phyloP scores from a whole-genome alignment of 106 monocot species.

The Acorus gramineus region DNA sequence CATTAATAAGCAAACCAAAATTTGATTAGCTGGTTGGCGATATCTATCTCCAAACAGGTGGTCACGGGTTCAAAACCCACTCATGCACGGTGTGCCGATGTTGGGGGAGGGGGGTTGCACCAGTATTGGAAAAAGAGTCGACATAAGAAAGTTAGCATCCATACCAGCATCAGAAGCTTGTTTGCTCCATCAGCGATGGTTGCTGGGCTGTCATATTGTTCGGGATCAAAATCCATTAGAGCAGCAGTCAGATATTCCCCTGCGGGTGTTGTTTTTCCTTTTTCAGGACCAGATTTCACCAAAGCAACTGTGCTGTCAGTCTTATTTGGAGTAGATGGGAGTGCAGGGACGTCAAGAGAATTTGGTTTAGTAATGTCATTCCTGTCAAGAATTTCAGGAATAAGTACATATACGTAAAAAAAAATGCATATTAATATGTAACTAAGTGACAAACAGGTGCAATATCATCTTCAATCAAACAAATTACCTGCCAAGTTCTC shows the following conservation, averaged over 20 bases:
- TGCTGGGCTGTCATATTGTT: constrained; percentile 88
- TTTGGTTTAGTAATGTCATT: constrained; percentile 35
- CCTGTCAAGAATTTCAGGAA: constrained; percentile 21
- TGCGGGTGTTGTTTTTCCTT: constrained; percentile 85
- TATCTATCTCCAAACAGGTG: no score
- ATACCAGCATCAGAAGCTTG: constrained; percentile 98
- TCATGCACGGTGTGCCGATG: no score
- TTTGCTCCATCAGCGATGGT: constrained; percentile 93
- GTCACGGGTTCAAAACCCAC: no score
- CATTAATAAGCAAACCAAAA: no score
- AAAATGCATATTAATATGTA: neutral
- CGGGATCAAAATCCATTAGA: constrained; percentile 86
- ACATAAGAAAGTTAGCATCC: no score
- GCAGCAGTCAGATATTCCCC: constrained; percentile 94
- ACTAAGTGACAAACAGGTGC: no score
- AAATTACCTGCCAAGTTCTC: constrained; percentile 53
- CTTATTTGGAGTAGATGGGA: constrained; percentile 30
- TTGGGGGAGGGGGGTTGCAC: no score
- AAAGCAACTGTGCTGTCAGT: constrained; percentile 49
- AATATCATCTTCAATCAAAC: neutral
- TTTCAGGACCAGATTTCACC: constrained; percentile 71
- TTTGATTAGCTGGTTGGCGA: no score
- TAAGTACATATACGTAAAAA: neutral
- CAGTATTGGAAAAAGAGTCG: no score
- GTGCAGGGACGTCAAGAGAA: constrained; percentile 24